phyloP scores from a whole-genome alignment of 2,329 filamentous ascomycete genomes.

The Fusarium haematococcum region DNA sequence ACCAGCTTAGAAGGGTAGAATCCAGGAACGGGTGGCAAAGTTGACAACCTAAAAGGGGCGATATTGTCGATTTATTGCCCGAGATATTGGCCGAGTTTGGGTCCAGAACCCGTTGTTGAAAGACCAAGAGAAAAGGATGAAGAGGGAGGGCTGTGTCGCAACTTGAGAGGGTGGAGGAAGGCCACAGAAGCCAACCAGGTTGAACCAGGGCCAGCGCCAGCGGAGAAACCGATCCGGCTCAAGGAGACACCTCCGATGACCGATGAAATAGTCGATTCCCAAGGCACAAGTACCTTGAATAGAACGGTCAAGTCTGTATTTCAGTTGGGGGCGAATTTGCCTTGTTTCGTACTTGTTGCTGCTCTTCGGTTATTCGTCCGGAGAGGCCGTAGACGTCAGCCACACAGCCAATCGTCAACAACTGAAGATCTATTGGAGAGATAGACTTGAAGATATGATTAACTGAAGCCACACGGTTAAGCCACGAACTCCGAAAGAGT shows the following conservation, averaged over 20 bases:
- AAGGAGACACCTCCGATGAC: slow-evolving; percentile 5
- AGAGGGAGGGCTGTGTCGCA: neutral
- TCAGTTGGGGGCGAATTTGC: slow-evolving; percentile 8
- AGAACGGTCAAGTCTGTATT: neutral
- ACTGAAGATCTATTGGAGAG: neutral
- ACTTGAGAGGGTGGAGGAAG: slow-evolving; percentile 1
- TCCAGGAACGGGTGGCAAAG: slow-evolving; percentile 8
- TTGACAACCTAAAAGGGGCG: neutral
- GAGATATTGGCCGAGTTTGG: neutral
- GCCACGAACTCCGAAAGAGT: neutral
- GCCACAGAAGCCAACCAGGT: slow-evolving; percentile 8
- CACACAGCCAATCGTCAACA: neutral
- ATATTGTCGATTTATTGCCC: neutral
- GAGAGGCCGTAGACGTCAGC: neutral
- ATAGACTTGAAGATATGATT: neutral
- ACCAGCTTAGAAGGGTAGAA: slow-evolving; percentile 1
- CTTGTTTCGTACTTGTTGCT: neutral
- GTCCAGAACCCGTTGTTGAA: neutral
- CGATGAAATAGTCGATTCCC: slow-evolving; percentile 4
- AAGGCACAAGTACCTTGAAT: neutral
- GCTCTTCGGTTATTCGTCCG: slow-evolving; percentile 10
- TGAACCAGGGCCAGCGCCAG: slow-evolving; percentile 18
- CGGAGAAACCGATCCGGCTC: slow-evolving; percentile 31
- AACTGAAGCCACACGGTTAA: neutral
- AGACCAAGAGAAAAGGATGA: neutral